Conservation (phyloP, 352 stramenopile genomes). For the Phytopythium montanum region DNA sequence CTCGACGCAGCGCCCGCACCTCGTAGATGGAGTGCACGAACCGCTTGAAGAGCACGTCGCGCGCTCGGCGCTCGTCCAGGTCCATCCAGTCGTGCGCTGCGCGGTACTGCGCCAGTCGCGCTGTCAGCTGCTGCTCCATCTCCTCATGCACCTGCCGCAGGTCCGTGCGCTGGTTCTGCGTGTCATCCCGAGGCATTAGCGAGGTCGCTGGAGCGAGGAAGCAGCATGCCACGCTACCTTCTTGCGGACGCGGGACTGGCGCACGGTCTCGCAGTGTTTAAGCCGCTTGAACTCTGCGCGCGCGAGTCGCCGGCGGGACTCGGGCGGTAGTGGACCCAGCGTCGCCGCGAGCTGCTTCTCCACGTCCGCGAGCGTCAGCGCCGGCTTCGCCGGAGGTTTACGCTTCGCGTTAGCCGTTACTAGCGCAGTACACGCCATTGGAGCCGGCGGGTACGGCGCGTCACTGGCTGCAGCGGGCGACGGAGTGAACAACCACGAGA, state of each 20-base stretch:
- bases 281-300: slow-evolving; percentile 72
- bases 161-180: slow-evolving; percentile 41
- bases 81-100: slow-evolving; percentile 37
- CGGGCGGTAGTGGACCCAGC: slow-evolving; percentile 34
- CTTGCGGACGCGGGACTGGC: slow-evolving; percentile 74
- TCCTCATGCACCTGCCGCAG: slow-evolving; percentile 54
- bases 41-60: slow-evolving; percentile 54
- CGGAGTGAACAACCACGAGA: too few relatives aligned
- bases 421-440: not conserved
- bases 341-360: slow-evolving; percentile 47
- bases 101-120: slow-evolving; percentile 30
- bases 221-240: slow-evolving; percentile 23
- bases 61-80: slow-evolving; percentile 45
- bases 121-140: slow-evolving; percentile 44
- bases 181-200: too few relatives aligned
- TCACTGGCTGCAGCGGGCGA: not conserved
- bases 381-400: not conserved
- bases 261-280: slow-evolving; percentile 77
- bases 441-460: not conserved
- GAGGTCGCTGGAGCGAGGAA: too few relatives aligned
- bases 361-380: slow-evolving; percentile 49
- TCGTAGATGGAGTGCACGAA: slow-evolving; percentile 79
- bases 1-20: slow-evolving; percentile 41
- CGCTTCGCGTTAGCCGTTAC: not conserved
- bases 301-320: slow-evolving; percentile 44